Base-by-base conservation (phyloP, 2,329 filamentous ascomycete species). In the Colletotrichum orbiculare region DNA sequence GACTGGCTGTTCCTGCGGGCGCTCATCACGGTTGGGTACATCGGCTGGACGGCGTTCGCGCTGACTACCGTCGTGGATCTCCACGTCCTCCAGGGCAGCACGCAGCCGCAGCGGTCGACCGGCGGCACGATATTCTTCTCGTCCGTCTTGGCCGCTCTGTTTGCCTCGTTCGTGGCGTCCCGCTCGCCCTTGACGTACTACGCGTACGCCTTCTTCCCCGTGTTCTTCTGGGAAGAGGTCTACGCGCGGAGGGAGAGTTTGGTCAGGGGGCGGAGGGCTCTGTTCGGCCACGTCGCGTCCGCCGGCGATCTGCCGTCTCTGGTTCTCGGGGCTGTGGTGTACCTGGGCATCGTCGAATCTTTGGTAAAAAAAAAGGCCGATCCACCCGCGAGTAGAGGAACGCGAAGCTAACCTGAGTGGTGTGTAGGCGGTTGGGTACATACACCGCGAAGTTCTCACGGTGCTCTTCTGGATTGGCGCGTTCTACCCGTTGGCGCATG, bases 151-250 rank as follows among this genome's bases (percentile, higher is more conserved):
- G 85, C 91, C 33, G 83, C 83, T 1, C 78, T 98, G 11, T 97
- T 91, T 72, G 90, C 93, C 7, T 89, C 93, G 1, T 91, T 99
- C 60, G 81, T 91, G 64, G 82, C 93, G 62, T 95, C 96, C 49
- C 86, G 88, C 48, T 97, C 94, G 2, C 91, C 95, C 0, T 75
- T 83, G 62, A 91, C 92, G 2, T 99, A 99, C 76, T 99, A 98
- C 73, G 87, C 88, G 2, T 99, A 99, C 75, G 92, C 91, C 1
- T 87, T 96, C 71, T 99, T 99, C 76, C 96, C 96, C 0, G 89
- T 97, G 2, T 86, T 93, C 62, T 98, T 99, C 80, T 99, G 96
- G 96, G 95, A 97, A 77, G 94, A 97, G 73, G 92, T 97, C 0
- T 95, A 91, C 76, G 92, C 92, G 3, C 88, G 91, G 35, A 86